These are phyloP conservation scores for Alternaria postmessia DNA, from an alignment of 2,329 filamentous ascomycete genomes.

Conservation along the genomic window DNA sequence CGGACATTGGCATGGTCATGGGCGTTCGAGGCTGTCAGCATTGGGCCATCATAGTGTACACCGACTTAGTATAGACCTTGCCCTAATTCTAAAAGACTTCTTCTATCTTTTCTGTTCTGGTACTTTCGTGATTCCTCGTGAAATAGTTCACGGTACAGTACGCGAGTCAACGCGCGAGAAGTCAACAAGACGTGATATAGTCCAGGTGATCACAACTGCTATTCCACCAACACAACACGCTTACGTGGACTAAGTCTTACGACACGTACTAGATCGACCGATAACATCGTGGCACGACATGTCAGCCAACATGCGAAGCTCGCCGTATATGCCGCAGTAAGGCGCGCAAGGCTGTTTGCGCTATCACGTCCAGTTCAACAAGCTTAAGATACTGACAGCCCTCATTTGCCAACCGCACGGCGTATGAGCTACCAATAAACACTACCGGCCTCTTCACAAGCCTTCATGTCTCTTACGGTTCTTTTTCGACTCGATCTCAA, in stretches of 20 bases:
- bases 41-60: background rate
- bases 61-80: background rate
- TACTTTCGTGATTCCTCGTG: background rate
- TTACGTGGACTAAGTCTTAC: background rate
- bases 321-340: background rate
- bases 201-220: background rate
- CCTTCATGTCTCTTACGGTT: background rate
- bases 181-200: background rate
- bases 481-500: background rate
- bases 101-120: background rate
- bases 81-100: background rate
- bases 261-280: background rate
- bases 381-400: background rate
- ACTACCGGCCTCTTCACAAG: background rate
- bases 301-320: background rate
- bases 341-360: slow-evolving; percentile 3
- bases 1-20: background rate
- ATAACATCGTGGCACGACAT: slow-evolving; percentile 11
- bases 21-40: slow-evolving; percentile 1
- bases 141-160: background rate
- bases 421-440: background rate
- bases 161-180: background rate
- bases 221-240: slow-evolving; percentile 13
- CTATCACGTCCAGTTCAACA: background rate
- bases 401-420: background rate